phyloP scores from a whole-genome alignment of 2,329 filamentous ascomycete species.

The Hypoxylon rubiginosum region DNA sequence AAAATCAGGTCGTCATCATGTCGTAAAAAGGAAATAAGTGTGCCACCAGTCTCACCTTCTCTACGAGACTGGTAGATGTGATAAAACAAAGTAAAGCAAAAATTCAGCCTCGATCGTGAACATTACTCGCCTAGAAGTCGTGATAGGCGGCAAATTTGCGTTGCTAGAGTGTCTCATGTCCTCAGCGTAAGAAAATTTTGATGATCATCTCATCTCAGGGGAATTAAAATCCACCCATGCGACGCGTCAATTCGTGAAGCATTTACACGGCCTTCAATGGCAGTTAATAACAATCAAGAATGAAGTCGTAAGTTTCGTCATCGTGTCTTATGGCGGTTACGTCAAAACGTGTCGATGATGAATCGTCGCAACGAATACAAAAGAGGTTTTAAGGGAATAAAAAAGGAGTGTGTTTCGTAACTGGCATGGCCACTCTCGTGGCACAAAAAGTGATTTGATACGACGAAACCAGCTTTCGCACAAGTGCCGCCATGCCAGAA shows the following conservation, averaged over 20 bases:
- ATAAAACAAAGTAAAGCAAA: slow-evolving; percentile 50
- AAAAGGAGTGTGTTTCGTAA: slow-evolving; percentile 47
- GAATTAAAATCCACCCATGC: slow-evolving; percentile 53
- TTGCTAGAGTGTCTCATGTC: slow-evolving; percentile 51
- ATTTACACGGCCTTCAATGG: slow-evolving; percentile 52
- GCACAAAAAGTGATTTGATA: slow-evolving; percentile 36
- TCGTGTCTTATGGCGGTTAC: slow-evolving; percentile 51
- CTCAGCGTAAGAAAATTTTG: slow-evolving; percentile 47
- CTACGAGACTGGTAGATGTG: slow-evolving; percentile 43
- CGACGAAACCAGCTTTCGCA: slow-evolving; percentile 39
- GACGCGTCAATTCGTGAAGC: slow-evolving; percentile 53
- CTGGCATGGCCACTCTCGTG: slow-evolving; percentile 39
- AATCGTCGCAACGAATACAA: slow-evolving; percentile 56
- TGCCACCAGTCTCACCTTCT: slow-evolving; percentile 49
- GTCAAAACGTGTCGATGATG: slow-evolving; percentile 53
- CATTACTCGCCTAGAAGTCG: slow-evolving; percentile 52
- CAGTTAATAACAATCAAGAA: slow-evolving; percentile 54
- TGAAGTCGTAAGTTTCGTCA: slow-evolving; percentile 59
- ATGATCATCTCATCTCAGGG: slow-evolving; percentile 44
- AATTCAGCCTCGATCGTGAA: slow-evolving; percentile 51
- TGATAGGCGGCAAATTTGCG: slow-evolving; percentile 50
- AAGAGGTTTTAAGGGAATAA: slow-evolving; percentile 46
- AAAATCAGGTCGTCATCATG: slow-evolving; percentile 54
- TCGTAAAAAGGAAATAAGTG: slow-evolving; percentile 52
- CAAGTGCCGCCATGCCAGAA: slow-evolving; percentile 44